Evolutionary conservation across 352 stramenopile species (phyloP).

Genomic region (Plasmopara muralis): DNA sequence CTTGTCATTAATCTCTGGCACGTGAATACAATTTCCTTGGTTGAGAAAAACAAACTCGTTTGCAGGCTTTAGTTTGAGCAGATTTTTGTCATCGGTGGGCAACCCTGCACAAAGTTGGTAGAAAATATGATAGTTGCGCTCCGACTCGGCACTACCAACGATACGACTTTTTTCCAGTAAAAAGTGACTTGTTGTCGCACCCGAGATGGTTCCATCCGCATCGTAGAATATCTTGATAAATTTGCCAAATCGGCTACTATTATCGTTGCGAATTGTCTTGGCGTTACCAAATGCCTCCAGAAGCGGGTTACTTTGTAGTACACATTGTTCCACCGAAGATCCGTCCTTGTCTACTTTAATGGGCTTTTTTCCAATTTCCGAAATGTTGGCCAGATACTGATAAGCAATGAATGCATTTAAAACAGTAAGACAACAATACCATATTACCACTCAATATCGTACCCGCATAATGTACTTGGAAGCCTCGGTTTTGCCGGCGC

Average conservation of each 20-base stretch:
- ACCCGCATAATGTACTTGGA: constrained; percentile 91
- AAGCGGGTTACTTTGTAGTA: constrained; percentile 89
- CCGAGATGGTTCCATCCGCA: constrained; percentile 83
- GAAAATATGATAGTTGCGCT: constrained; percentile 99
- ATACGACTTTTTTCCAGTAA: constrained; percentile 98
- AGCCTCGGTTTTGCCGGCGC: constrained; percentile 84
- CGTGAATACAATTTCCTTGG: constrained; percentile 89
- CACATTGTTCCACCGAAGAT: constrained; percentile 85
- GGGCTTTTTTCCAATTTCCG: constrained; percentile 77
- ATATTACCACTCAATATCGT: constrained; percentile 1
- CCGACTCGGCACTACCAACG: constrained; percentile 86
- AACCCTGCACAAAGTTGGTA: constrained; percentile 93
- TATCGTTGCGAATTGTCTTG: constrained; percentile 94
- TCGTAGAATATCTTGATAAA: constrained; percentile 96
- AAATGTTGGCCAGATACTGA: constrained; percentile 87
- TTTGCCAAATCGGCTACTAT: constrained; percentile 95
- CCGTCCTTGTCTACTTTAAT: constrained; percentile 46
- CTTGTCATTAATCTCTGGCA: constrained; percentile 92
- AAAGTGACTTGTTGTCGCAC: constrained; percentile 94
- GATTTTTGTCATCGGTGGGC: constrained; percentile 53
- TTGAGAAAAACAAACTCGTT: constrained; percentile 92
- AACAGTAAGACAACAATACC: too few species aligned
- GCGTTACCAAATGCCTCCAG: constrained; percentile 91
- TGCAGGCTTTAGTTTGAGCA: constrained; percentile 78
- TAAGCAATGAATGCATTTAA: neutral